phyloP scores from a whole-genome alignment of 441 rosid species.

The Adansonia rubrostipa region DNA sequence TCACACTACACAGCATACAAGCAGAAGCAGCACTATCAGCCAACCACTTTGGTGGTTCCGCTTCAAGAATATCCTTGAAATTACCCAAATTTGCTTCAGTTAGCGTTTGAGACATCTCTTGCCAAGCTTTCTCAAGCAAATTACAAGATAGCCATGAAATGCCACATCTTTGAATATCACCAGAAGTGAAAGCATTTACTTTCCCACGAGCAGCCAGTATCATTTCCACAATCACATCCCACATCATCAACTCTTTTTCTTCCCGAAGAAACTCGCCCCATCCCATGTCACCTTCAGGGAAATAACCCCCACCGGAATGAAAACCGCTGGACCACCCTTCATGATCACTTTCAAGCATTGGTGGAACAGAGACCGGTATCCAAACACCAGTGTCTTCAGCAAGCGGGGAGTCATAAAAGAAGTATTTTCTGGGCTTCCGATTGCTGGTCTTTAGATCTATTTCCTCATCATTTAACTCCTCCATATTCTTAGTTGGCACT shows the following conservation, averaged over 20 bases:
- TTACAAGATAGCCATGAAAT: conserved; percentile 67
- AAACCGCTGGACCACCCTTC: conserved; percentile 76
- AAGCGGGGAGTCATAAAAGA: conserved; percentile 75
- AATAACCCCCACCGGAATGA: conserved; percentile 69
- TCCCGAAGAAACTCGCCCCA: conserved; percentile 66
- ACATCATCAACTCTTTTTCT: conserved; percentile 88
- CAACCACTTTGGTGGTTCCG: conserved; percentile 82
- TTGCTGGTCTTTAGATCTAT: conserved; percentile 22
- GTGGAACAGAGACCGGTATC: conserved; percentile 99
- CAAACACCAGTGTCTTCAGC: conserved; percentile 88
- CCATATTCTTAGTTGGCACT: conserved; percentile 17
- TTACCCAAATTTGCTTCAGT: conserved; percentile 74
- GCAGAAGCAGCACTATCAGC: conserved; percentile 83
- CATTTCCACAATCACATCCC: conserved; percentile 93
- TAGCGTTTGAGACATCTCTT: conserved; percentile 96
- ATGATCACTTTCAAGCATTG: conserved; percentile 66
- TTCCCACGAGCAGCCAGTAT: conserved; percentile 86
- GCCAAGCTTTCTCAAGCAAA: conserved; percentile 94
- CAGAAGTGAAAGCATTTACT: conserved; percentile 67
- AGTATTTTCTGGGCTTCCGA: conserved; percentile 66
- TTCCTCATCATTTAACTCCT: conserved; percentile 27
- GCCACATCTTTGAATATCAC: conserved; percentile 55
- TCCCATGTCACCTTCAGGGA: conserved; percentile 90
- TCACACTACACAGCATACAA: conserved; percentile 84
- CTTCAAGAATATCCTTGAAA: conserved; percentile 63